phyloP scores from a whole-genome alignment of 2,329 filamentous ascomycete species.

The Fusarium subglutinans region DNA sequence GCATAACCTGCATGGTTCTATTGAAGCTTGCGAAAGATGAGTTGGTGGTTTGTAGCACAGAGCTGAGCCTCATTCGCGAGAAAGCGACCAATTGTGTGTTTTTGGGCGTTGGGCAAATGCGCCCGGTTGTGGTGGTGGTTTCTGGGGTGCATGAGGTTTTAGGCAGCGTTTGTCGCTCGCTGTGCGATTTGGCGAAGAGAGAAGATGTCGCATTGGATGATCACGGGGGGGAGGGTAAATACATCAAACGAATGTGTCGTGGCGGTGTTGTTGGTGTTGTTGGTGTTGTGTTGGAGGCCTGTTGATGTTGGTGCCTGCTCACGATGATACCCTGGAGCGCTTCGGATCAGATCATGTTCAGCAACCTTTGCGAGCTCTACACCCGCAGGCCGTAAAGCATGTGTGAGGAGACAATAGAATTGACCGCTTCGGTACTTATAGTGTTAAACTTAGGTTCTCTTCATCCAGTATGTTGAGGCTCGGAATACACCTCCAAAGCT shows the following conservation, averaged over 20 bases:
- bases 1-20: background rate
- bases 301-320: background rate
- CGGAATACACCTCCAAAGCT: fast-evolving
- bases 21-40: background rate
- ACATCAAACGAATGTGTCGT: background rate
- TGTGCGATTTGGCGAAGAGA: background rate
- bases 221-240: background rate
- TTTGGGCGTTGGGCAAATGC: background rate
- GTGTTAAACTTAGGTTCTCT: background rate
- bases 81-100: background rate
- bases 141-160: background rate
- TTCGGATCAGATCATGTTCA: background rate
- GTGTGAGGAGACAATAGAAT: background rate
- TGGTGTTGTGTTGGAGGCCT: background rate
- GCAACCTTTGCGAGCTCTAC: background rate
- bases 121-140: background rate
- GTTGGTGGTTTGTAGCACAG: background rate
- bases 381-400: background rate
- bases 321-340: background rate
- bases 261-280: background rate
- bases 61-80: background rate
- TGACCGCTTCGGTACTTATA: fast-evolving
- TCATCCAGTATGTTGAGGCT: fast-evolving
- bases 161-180: background rate
- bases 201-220: background rate